Percentiles rank a stretch among this genome's conserved stretches.
Conservation (phyloP, 148 eudicot species). For the Beta vulgaris region DNA sequence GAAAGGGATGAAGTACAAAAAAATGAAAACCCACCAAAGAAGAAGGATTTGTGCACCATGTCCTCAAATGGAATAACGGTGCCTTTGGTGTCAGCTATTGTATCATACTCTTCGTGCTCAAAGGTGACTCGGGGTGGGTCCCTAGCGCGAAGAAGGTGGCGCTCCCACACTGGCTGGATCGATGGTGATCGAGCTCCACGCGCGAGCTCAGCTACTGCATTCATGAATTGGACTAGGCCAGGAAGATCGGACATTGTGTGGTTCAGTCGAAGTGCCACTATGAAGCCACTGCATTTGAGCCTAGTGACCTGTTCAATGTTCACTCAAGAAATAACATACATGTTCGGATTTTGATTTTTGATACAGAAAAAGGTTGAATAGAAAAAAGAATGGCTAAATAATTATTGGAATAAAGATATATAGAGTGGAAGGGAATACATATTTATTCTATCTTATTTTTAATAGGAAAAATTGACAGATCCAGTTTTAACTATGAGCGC, state of each 20-base stretch:
- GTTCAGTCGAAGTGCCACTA: slow-evolving; percentile 28
- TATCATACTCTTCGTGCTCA: slow-evolving; percentile 32
- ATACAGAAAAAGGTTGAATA: too few relatives aligned
- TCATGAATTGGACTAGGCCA: slow-evolving; percentile 36
- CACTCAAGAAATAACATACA: too few relatives aligned
- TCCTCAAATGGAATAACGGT: slow-evolving; percentile 29
- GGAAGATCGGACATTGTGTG: slow-evolving; percentile 36
- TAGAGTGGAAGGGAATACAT: too few relatives aligned
- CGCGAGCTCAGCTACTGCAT: slow-evolving; percentile 36
- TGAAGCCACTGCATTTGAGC: slow-evolving; percentile 33
- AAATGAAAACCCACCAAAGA: slow-evolving; percentile 28
- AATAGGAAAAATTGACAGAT: too few relatives aligned
- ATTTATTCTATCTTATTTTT: too few relatives aligned
- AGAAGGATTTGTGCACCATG: slow-evolving; percentile 31
- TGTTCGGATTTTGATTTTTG: too few relatives aligned
- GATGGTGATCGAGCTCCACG: slow-evolving; percentile 26
- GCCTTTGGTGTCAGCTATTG: slow-evolving; percentile 19
- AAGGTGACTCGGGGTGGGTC: slow-evolving; percentile 32
- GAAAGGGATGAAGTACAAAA: neutral
- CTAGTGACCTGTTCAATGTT: slow-evolving; percentile 31
- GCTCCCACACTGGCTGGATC: slow-evolving; percentile 36
- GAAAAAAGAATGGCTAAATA: too few relatives aligned
- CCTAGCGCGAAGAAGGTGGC: slow-evolving; percentile 33
- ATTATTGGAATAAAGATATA: too few relatives aligned
- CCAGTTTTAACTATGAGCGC: too few relatives aligned